Percentiles rank a stretch among this genome's conserved stretches.
Evolutionary conservation across 768 basidiomycete genomes (phyloP).

Genomic region (Galerina sulciceps): DNA sequence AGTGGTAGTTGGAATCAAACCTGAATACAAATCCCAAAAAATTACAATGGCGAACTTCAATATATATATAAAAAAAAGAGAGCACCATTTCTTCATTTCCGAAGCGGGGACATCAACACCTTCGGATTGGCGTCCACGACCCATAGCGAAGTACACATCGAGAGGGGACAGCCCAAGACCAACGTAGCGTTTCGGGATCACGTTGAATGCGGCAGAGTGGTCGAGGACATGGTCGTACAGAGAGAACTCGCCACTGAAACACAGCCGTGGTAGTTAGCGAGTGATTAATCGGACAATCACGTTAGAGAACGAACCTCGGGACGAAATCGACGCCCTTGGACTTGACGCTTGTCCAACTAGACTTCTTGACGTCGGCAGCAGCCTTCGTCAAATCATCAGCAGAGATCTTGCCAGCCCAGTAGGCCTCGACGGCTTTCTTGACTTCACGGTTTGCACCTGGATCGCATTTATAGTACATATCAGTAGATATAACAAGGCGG

Average conservation of each 20-base stretch:
- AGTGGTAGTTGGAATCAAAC: slow-evolving; percentile 99
- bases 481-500: not conserved
- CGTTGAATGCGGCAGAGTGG: slow-evolving; percentile 95
- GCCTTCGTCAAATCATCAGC: slow-evolving; percentile 87
- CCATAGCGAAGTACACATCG: slow-evolving; percentile 99
- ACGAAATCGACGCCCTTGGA: slow-evolving; percentile 85
- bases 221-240: slow-evolving; percentile 99
- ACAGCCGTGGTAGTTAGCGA: slow-evolving; percentile 13
- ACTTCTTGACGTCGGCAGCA: slow-evolving; percentile 86
- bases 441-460: slow-evolving; percentile 92
- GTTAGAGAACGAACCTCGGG: slow-evolving; percentile 70
- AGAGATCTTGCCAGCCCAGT: slow-evolving; percentile 93
- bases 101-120: slow-evolving; percentile 96
- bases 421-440: slow-evolving; percentile 97
- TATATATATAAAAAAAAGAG: not conserved
- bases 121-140: slow-evolving; percentile 94
- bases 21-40: slow-evolving; percentile 43
- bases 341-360: slow-evolving; percentile 88
- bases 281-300: slow-evolving; percentile 16
- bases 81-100: slow-evolving; percentile 99
- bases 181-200: slow-evolving; percentile 92
- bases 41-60: not conserved
- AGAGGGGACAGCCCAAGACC: slow-evolving; percentile 85
- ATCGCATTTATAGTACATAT: not conserved
- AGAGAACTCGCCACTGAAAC: slow-evolving; percentile 90